Percentiles rank a stretch among this genome's conserved stretches.
Evolutionary conservation across 345 rosid species (phyloP).

Genomic region (Toxicodendron radicans): DNA sequence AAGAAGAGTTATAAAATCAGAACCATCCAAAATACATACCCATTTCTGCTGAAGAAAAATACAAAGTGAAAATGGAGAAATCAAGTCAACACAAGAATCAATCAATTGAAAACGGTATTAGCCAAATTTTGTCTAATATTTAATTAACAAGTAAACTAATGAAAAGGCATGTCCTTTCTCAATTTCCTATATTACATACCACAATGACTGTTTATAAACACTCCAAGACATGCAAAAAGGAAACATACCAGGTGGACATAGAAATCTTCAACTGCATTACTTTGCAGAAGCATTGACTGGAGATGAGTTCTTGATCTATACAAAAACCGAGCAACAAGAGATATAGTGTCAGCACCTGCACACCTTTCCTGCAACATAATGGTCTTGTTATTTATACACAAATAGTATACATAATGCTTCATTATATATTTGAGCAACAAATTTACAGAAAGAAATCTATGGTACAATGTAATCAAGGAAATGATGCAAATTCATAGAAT

Average conservation of each 20-base stretch:
- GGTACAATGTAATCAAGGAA: slow-evolving; percentile 10
- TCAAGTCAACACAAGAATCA: too few relatives aligned
- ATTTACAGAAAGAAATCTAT: slow-evolving; percentile 10
- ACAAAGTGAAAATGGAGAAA: too few relatives aligned
- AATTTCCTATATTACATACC: slow-evolving; percentile 5
- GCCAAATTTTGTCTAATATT: too few relatives aligned
- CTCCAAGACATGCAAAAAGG: slow-evolving; percentile 9
- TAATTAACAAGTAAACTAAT: not conserved
- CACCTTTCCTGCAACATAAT: slow-evolving; percentile 89
- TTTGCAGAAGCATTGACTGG: slow-evolving; percentile 87
- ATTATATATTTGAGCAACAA: slow-evolving; percentile 9
- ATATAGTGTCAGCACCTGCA: slow-evolving; percentile 70
- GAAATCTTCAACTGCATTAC: slow-evolving; percentile 90
- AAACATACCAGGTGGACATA: slow-evolving; percentile 65
- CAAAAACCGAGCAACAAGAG: slow-evolving; percentile 83
- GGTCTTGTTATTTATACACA: slow-evolving; percentile 17
- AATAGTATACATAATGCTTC: not conserved
- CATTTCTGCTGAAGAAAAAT: too few relatives aligned
- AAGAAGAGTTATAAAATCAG: too few relatives aligned
- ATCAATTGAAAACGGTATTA: too few relatives aligned
- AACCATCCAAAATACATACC: too few relatives aligned
- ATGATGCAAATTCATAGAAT: not conserved
- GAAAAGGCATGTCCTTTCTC: not conserved
- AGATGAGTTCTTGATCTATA: slow-evolving; percentile 89
- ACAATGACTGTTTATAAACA: not conserved